These are phyloP conservation scores for Phytophthora palmivora DNA, from an alignment of 352 stramenopile genomes.

Conservation along the genomic window DNA sequence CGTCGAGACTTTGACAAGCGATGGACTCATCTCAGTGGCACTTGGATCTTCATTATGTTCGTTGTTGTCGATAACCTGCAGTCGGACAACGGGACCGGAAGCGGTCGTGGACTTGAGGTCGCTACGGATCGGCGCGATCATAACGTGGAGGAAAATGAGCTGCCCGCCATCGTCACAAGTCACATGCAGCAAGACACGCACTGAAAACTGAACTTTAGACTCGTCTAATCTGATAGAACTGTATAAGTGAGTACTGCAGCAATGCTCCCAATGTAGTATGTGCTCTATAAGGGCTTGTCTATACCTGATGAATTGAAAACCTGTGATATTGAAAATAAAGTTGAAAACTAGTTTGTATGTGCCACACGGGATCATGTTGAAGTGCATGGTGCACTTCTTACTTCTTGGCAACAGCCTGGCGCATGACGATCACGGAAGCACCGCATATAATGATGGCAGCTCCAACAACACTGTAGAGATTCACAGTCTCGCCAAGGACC, in stretches of 20 bases:
- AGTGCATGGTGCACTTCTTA: not conserved
- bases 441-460: constrained; percentile 55
- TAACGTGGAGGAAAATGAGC: constrained; percentile 16
- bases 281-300: too few species aligned
- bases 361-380: not conserved
- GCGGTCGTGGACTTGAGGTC: constrained; percentile 2
- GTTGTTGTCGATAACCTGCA: constrained; percentile 19
- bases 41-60: constrained; percentile 4
- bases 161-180: constrained; percentile 2
- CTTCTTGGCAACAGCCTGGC: constrained; percentile 24
- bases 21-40: constrained; percentile 15
- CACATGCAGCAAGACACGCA: constrained; percentile 6
- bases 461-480: constrained; percentile 59
- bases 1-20: constrained; percentile 10
- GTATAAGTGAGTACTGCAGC: not conserved
- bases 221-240: not conserved
- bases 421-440: constrained; percentile 57
- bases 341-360: not conserved
- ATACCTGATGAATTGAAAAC: too few species aligned
- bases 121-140: constrained; percentile 22
- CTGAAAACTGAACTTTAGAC: constrained; percentile 2
- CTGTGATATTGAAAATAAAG: too few species aligned
- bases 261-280: not conserved
- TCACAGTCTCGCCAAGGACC: constrained; percentile 59
- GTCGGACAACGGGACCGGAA: constrained; percentile 11